phyloP scores from a whole-genome alignment of 140 eudicot genomes.

The Cichorium intybus region DNA sequence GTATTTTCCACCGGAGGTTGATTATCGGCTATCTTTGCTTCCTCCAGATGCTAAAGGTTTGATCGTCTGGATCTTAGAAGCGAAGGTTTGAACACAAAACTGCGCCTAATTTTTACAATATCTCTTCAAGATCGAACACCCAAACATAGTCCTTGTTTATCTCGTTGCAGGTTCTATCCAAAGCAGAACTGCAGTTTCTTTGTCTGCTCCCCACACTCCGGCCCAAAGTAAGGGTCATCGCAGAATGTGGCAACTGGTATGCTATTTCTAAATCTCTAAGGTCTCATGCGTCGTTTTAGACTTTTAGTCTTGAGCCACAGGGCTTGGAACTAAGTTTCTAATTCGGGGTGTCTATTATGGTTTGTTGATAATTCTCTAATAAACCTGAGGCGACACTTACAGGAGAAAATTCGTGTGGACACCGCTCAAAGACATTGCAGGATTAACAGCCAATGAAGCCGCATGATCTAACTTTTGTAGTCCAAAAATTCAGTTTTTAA shows the following conservation, averaged over 20 bases:
- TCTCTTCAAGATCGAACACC: not conserved
- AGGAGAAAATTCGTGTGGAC: constrained; percentile 94
- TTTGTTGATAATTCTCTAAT: not conserved
- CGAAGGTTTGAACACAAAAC: constrained; percentile 53
- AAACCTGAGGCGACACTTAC: constrained; percentile 17
- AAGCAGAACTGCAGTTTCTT: constrained; percentile 91
- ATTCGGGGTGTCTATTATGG: too few relatives aligned
- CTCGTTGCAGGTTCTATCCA: constrained; percentile 66
- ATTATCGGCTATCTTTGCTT: constrained; percentile 84
- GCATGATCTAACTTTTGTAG: constrained; percentile 22
- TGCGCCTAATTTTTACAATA: not conserved
- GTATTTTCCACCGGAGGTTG: constrained; percentile 98
- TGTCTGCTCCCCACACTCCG: constrained; percentile 81
- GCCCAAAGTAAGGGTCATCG: constrained; percentile 83
- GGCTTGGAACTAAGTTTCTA: not conserved
- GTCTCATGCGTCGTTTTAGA: not conserved
- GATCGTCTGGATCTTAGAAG: constrained; percentile 77
- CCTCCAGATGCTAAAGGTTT: constrained; percentile 90
- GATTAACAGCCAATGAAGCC: constrained; percentile 34
- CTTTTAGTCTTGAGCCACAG: not conserved
- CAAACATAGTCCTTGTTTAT: not conserved
- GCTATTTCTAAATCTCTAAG: not conserved
- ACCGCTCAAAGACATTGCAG: constrained; percentile 82
- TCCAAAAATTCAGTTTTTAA: not conserved
- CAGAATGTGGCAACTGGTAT: constrained; percentile 96